Percentiles rank a stretch among this genome's conserved stretches.
phyloP scores from a whole-genome alignment of 2,329 filamentous ascomycete species.

The Diaporthe nobilis region DNA sequence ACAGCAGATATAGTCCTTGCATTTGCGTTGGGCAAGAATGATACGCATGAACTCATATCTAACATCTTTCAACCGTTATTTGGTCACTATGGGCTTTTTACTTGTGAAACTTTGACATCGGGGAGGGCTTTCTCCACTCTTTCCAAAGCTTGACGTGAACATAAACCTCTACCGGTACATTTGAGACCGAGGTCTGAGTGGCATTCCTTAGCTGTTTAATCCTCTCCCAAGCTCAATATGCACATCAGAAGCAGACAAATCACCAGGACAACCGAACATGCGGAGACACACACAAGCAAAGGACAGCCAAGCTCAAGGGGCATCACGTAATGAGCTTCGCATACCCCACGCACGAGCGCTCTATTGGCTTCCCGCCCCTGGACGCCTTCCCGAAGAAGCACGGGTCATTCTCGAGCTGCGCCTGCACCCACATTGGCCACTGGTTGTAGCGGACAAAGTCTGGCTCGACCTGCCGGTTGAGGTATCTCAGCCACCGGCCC shows the following conservation, averaged over 20 bases:
- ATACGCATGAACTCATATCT: no score
- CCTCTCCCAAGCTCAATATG: not conserved
- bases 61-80: not conserved
- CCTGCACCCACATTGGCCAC: conserved; percentile 70
- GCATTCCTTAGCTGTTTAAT: no score
- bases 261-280: not conserved
- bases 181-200: not conserved
- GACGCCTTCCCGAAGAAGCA: conserved; percentile 59
- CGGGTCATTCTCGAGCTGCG: conserved; percentile 61
- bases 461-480: conserved; percentile 63
- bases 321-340: conserved; percentile 21
- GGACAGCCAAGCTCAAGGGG: no score
- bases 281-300: not conserved
- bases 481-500: conserved; percentile 63
- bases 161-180: no score
- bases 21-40: not conserved
- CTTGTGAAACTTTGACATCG: not conserved
- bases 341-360: conserved; percentile 13
- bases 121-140: not conserved
- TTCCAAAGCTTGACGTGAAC: not conserved
- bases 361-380: conserved; percentile 29
- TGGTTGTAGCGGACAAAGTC: conserved; percentile 62
- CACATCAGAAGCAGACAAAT: not conserved
- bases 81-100: not conserved
- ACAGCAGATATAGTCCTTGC: not conserved